Evolutionary conservation across 1,139 yeast species (phyloP), one percentile per base, ranked within the genome.

Genomic region (Geotrichum citri-aurantii): DNA sequence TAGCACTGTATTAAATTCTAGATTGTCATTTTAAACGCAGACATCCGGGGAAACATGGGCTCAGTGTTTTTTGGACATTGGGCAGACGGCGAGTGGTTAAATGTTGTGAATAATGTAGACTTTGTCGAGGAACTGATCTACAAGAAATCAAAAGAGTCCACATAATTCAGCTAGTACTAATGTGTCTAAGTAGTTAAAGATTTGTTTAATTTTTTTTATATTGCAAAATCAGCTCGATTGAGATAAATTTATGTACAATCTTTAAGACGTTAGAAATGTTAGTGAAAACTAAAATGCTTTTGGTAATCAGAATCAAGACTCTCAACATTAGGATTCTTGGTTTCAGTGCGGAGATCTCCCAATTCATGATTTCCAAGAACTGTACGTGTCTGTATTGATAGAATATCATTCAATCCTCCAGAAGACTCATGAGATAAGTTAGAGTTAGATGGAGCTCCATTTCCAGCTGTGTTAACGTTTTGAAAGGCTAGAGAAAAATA

Each of bases 401-500:
- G 19, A n/a, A 37, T 37, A 37, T n/a, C 44, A 37, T n/a, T 37
- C 19, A 37, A n/a, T 7, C 7, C 44, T 37, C 17, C 44, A 2
- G 44, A 17, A 37, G 44, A 37, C 17, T n/a, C 44, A 37, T 37
- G 17, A 6, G 44, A 4, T 10, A 37, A 17, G 7, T 19, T 19
- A 3, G 44, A 17, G 14, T 37, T 12, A 17, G 21, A 10, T 2
- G 17, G 10, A n/a, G 44, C 44, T 37, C 21, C 46, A 12, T 19
- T 8, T 1, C 21, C 33, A 19, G 24, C 1, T 14, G 29, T 37
- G 19, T 48, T 17, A 6, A 29, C 52, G 24, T 23, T 31, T 37
- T 57, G 57, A 12, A 54, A 49, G 1, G 68, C 66, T 26, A 65
- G 59, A 60, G 69, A 61, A 52, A 74, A 62, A 59, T 69, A 71